Evolutionary conservation across 1,139 yeast genomes (phyloP).

Genomic region (Sugiyamaella grinbergsii): DNA sequence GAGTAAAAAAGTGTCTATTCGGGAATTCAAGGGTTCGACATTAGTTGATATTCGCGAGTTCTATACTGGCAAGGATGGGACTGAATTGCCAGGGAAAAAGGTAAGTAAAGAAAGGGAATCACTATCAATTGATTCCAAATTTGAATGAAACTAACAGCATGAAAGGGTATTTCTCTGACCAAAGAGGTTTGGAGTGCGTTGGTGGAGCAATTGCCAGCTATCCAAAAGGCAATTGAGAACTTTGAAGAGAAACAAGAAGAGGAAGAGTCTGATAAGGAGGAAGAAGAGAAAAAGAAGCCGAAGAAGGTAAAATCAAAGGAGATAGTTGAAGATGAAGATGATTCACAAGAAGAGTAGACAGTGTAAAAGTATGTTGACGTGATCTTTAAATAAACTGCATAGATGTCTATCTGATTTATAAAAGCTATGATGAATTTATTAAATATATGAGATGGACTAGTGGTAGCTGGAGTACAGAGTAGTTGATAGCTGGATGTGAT

Average conservation of each 20-base stretch:
- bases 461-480: no score
- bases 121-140: no score
- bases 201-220: slow-evolving; percentile 54
- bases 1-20: slow-evolving; percentile 70
- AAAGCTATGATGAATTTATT: no score
- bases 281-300: not conserved
- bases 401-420: no score
- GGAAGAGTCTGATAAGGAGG: slow-evolving; percentile 1
- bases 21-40: slow-evolving; percentile 63
- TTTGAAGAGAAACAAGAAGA: slow-evolving; percentile 22
- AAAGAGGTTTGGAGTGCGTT: slow-evolving; percentile 67
- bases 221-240: slow-evolving; percentile 58
- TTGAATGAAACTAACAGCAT: not conserved
- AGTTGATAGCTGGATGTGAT: no score
- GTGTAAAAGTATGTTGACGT: no score
- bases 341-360: slow-evolving; percentile 10
- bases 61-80: slow-evolving; percentile 56
- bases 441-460: no score
- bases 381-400: no score
- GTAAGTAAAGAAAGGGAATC: slow-evolving; percentile 34
- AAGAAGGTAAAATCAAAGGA: not conserved
- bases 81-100: slow-evolving; percentile 77
- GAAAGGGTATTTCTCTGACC: slow-evolving; percentile 72
- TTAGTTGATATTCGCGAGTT: slow-evolving; percentile 81
- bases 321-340: not conserved